Base-by-base conservation (phyloP, 208 protist genomes). In the Wallacemonas collosoma region DNA sequence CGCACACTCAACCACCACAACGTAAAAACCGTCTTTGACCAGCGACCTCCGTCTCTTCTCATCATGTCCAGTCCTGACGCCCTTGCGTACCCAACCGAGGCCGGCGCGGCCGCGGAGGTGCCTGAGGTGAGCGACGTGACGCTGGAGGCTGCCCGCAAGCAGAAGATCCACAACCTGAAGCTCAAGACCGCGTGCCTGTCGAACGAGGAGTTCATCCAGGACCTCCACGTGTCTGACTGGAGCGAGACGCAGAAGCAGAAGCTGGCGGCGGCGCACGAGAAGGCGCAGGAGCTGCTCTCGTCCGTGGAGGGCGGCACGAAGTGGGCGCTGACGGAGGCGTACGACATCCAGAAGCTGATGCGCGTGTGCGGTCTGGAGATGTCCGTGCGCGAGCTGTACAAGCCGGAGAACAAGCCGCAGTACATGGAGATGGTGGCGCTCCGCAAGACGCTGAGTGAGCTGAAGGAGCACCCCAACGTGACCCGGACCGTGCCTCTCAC, bases 81-180 rank as follows among this genome's bases (percentile, higher is more conserved):
- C 26, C 45, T 71, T 38, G 38, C 40, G 12, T 56, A 64, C 50
- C 48, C 62, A 48, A 66, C 50, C 53, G 62, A 67, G 62, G 47
- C 47, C 43, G 62, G 51, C 62, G 57, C 12, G 45, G 4, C 48
- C 53, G 58, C 65, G n/a, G 70, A 63, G 15, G 71, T 70, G 56
- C 76, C 69, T 15, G 79, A 82, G 55, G 73, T 86, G 53, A 84
- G 71, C 36, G 85, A 90, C 48, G 65, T 87, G 61, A 87, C 82
- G 40, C 78, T 91, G 17, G 86, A 91, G 75, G 86, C 86, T 4
- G 82, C 86, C 14, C 83, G 87, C 72, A 88, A 89, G 76, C 86
- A 87, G 79, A 86, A 86, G 69, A 90, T 85, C 51, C 85, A 91
- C 83, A 91, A 91, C 54, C 73, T 91, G 76, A 91, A 91, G 75